Base-by-base conservation (phyloP, 75 land plant species). In the Azolla pinnata region DNA sequence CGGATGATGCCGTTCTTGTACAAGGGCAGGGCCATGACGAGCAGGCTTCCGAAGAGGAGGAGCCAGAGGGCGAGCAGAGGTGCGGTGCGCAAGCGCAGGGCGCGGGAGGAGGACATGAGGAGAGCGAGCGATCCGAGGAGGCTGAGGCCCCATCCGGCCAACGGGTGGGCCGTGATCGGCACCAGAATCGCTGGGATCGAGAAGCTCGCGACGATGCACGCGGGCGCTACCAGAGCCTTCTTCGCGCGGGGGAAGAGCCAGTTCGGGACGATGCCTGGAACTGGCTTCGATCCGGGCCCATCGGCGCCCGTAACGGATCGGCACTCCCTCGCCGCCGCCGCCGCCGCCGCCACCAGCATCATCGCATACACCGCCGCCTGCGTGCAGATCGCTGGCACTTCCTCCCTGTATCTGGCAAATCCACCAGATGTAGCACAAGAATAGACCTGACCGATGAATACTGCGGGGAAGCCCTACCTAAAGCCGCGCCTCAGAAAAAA, bases 81-180 rank as follows among this genome's bases (percentile, higher is more conserved):
- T 0, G 45, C 28, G 21, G 67, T 32, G 8, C 70, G 70, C 29
- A 73, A 53, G 24, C 68, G 64, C 54, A 73, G 50, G 42, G 67
- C n/a, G 30, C 55, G 60, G 31, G 51, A 45, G n/a, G 70, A 54
- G 31, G 64, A 45, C 3, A 45, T 53, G 24, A 73, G 60, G 1
- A 65, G 31, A n/a, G 70, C 60, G 18, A 55, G 29, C 7, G 75
- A 66, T 25, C 75, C 75, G 3, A 73, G 48, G 42, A 73, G 59
- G 24, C 53, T 50, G 23, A 67, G 27, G 1, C 54, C 46, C 75
- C 75, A 73, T n/a, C 75, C 75, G 57, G 61, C 44, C n/a, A 73
- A 44, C 45, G 75, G 75, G 33, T 73, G 70, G 23, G 61, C 63
- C 30, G 70, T 67, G 4, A 67, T 67, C 21, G 75, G 75, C 16